These are phyloP conservation scores for Zygoascus ofunaensis DNA, from an alignment of 805 yeast genomes.

Conservation along the genomic window DNA sequence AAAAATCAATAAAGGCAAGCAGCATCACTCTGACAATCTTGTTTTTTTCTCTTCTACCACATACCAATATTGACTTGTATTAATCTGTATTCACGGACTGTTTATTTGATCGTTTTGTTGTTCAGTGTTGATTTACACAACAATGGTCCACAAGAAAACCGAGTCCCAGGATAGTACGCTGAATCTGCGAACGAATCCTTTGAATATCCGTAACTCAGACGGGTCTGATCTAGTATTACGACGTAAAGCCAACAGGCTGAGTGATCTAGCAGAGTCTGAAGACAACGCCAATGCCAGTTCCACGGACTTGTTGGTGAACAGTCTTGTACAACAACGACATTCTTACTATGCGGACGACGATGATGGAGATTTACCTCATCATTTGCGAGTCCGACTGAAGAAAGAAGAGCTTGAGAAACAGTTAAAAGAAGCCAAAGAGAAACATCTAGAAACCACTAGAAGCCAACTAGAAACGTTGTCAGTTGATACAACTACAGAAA, in stretches of 20 bases:
- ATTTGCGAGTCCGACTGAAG: not conserved
- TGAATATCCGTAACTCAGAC: constrained; percentile 27
- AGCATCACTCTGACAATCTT: too few species aligned
- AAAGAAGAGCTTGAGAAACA: not conserved
- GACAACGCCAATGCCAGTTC: not conserved
- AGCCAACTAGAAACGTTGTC: not conserved
- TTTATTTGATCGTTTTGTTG: too few species aligned
- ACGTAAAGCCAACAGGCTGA: constrained; percentile 1
- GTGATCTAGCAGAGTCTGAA: not conserved
- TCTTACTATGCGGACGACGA: not conserved
- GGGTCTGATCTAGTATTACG: constrained; percentile 26
- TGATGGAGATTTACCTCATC: constrained; percentile 1
- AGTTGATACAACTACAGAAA: not conserved
- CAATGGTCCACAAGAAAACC: constrained; percentile 5
- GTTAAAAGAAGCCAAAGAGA: not conserved
- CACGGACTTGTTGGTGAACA: constrained; percentile 1
- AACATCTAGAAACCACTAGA: not conserved
- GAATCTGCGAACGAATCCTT: constrained; percentile 26
- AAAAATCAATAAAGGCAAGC: too few species aligned
- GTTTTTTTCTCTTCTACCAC: too few species aligned
- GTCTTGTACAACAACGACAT: not conserved
- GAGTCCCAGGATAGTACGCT: constrained; percentile 19
- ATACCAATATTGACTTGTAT: too few species aligned
- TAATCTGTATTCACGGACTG: too few species aligned
- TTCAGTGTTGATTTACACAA: not conserved